Conservation (phyloP, 345 rosid genomes). For the Balakata baccata region DNA sequence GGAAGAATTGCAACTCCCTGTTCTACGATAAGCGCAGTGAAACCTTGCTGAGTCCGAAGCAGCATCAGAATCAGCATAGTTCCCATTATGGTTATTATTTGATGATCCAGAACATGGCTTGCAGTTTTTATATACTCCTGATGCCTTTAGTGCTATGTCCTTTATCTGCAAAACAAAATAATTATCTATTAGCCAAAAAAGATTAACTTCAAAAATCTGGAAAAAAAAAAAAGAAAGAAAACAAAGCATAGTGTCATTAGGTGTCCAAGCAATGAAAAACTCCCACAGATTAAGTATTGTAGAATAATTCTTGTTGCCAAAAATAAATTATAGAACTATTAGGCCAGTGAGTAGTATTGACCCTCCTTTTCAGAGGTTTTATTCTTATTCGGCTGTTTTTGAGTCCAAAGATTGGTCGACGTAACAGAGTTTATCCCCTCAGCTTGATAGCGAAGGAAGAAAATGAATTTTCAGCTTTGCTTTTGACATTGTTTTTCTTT, state of each 20-base stretch:
- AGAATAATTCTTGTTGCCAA: neutral
- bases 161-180: conserved; percentile 52
- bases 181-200: neutral
- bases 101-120: conserved; percentile 82
- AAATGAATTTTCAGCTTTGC: neutral
- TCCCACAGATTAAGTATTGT: neutral
- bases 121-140: conserved; percentile 86
- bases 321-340: neutral
- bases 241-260: neutral
- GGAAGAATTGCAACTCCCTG: conserved; percentile 64
- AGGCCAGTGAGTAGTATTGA: neutral
- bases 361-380: neutral
- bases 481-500: neutral
- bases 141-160: conserved; percentile 91
- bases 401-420: conserved; percentile 6
- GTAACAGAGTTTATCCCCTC: conserved; percentile 6
- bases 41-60: conserved; percentile 68
- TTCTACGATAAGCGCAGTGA: conserved; percentile 61
- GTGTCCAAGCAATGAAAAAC: neutral
- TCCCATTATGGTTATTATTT: conserved; percentile 44
- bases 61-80: conserved; percentile 54
- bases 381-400: neutral
- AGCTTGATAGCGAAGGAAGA: neutral
- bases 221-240: neutral
- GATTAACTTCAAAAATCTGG: neutral